Base-by-base conservation (phyloP, 2,329 filamentous ascomycete species). In the Colletotrichum neosansevieriae region DNA sequence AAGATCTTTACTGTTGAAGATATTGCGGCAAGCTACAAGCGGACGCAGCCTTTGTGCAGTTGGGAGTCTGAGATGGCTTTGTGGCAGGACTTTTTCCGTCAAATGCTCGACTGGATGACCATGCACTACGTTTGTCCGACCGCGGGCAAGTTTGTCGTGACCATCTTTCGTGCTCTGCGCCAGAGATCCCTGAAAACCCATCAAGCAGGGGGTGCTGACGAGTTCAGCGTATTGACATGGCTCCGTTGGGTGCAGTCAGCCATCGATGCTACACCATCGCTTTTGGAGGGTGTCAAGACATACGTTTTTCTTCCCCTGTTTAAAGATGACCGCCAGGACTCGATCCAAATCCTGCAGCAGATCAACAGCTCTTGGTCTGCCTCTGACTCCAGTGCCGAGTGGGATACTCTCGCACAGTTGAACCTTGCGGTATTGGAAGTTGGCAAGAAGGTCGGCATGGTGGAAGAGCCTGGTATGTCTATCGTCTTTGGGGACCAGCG, bases 391-490 rank as follows among this genome's bases (percentile, higher is more conserved):
- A 80, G 76, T 38, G 78, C 81, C 60, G 81, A 83, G 19, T 77
- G 87, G 29, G 83, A 88, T 60, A 79, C 83, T 13, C 83, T 88
- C 58, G 85, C 87, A 0, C 81, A 89, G 49, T 78, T 93, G 10
- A 87, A 89, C 71, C 83, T 94, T 47, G 85, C 90, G 50, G 86
- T 89, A n/a, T 81, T 94, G 49, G 90, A 93, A 71, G 85, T 89
- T 15, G 91, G 89, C 13, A 93, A 93, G 77, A 91, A 91, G 74
- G 81, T 86, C 42, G 91, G 91, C 1, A 79, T 93, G 17, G 88
- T 93, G 2, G 89, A 91, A 67, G 91, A 93, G 73, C 88, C 90
- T 71, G 84, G 89, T 88, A 79, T 69, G 61, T 70, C 44, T 58
- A 71, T 51, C 19, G 42, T 44, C 71, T 19, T 38, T 63, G 9